Percentiles rank a stretch among this genome's conserved stretches.
Conservation (phyloP, 805 yeast genomes). For the Lachancea lanzarotensis region DNA sequence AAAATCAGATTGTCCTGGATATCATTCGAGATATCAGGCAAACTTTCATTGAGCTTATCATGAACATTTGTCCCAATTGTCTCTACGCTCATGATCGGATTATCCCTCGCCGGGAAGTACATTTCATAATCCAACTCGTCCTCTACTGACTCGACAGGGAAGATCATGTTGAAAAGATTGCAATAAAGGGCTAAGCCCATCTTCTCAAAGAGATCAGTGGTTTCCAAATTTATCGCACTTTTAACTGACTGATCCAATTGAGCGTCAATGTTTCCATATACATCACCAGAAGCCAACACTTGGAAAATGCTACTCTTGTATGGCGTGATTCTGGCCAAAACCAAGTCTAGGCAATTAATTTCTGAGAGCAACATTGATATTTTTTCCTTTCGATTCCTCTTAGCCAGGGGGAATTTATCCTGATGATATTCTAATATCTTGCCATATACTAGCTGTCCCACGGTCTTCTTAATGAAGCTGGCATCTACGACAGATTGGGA, state of each 20-base stretch:
- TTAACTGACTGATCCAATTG: slow-evolving; percentile 27
- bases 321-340: slow-evolving; percentile 45
- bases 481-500: slow-evolving; percentile 33
- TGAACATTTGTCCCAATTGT: slow-evolving; percentile 42
- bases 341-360: slow-evolving; percentile 55
- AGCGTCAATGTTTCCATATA: slow-evolving; percentile 24
- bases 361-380: slow-evolving; percentile 36
- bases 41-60: slow-evolving; percentile 33
- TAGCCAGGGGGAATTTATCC: slow-evolving; percentile 26
- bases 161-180: slow-evolving; percentile 66
- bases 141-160: slow-evolving; percentile 45
- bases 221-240: slow-evolving; percentile 41
- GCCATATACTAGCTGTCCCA: slow-evolving; percentile 36
- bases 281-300: slow-evolving; percentile 24
- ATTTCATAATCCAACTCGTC: slow-evolving; percentile 55
- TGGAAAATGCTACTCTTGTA: slow-evolving; percentile 34
- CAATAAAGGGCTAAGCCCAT: slow-evolving; percentile 53
- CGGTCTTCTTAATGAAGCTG: slow-evolving; percentile 36
- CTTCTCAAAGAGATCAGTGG: slow-evolving; percentile 40
- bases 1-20: slow-evolving; percentile 48
- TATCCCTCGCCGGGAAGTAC: slow-evolving; percentile 60
- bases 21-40: slow-evolving; percentile 59
- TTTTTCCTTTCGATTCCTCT: slow-evolving; percentile 22
- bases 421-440: slow-evolving; percentile 26
- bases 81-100: slow-evolving; percentile 40